These are phyloP conservation scores for Cynanchum wilfordii DNA, from an alignment of 257 asterid species.

Conservation along the genomic window DNA sequence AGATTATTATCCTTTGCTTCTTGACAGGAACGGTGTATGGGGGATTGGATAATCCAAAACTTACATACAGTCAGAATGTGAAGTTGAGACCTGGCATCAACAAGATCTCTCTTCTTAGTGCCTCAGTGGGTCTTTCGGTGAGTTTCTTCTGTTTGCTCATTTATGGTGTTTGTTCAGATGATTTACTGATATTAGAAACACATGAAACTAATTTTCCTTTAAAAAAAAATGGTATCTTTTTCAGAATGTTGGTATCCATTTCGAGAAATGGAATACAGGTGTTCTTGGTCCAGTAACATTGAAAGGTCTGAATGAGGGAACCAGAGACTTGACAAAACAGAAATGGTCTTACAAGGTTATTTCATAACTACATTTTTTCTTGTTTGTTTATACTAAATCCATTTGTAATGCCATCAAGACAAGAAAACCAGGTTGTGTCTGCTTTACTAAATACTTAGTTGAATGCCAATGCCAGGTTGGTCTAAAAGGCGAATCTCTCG, in stretches of 20 bases:
- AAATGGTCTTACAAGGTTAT: slow-evolving; percentile 81
- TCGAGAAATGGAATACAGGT: slow-evolving; percentile 74
- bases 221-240: slow-evolving; percentile 4
- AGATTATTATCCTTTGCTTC: background rate
- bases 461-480: slow-evolving; percentile 48
- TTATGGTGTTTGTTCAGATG: slow-evolving; percentile 2
- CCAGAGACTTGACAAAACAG: slow-evolving; percentile 73
- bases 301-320: slow-evolving; percentile 70
- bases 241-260: slow-evolving; percentile 82
- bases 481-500: slow-evolving; percentile 61
- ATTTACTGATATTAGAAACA: background rate
- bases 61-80: slow-evolving; percentile 45
- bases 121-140: slow-evolving; percentile 81
- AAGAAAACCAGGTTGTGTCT: background rate
- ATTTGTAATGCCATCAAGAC: background rate
- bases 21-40: slow-evolving; percentile 58
- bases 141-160: slow-evolving; percentile 26
- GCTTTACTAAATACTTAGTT: background rate
- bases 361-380: slow-evolving; percentile 4
- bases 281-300: slow-evolving; percentile 83
- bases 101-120: slow-evolving; percentile 83
- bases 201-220: no score
- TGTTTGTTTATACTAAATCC: background rate
- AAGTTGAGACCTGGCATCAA: slow-evolving; percentile 65
- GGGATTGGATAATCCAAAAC: slow-evolving; percentile 51